Evolutionary conservation across 208 protist genomes (phyloP), one percentile per base, ranked within the genome.

Genomic region (Leishmania tropica): DNA sequence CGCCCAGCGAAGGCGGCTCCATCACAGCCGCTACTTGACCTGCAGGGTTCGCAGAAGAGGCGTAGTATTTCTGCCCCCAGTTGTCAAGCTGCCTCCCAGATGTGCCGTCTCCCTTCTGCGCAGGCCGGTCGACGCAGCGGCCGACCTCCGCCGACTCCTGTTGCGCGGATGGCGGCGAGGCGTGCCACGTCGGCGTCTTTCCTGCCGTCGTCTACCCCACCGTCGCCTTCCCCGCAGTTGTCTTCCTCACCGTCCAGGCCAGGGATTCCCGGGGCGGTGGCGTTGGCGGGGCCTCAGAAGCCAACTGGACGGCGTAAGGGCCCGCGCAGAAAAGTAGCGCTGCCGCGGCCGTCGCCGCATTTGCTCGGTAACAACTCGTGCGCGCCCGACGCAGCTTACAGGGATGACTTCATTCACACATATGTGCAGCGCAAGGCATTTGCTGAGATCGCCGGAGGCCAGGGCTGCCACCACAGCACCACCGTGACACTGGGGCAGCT

Each of bases 381-480:
- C 78, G 56, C 40, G 28, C 56, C 35, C 42, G 45, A 65, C 5
- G 67, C 54, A 6, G 10, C 53, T 51, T 74, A 47, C 68, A 15
- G n/a, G 19, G 79, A 73, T 17, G 73, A 37, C 47, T 31, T 45
- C 40, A 62, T 86, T 62, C 78, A 47, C 35, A 53, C 31, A 1
- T 86, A 83, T 53, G 75, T 86, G 65, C n/a, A 71, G 35, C 72
- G 83, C 40, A 86, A 58, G 31, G 83, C 83, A 3, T 86, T 86
- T 19, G 75, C 74, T 2, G 83, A 86, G 75, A 75, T 86, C 21
- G 64, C 75, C 1, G 83, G 80, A 28, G 64, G 65, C 58, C 11
- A 65, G 28, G 3, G 37, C 19, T 51, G 2, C 24, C n/a, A 31
- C 31, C 19, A 70, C 31, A 62, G 58, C 28, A 24, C 24, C 8